phyloP scores from a whole-genome alignment of 345 rosid genomes.

The Lepidium aucheri region DNA sequence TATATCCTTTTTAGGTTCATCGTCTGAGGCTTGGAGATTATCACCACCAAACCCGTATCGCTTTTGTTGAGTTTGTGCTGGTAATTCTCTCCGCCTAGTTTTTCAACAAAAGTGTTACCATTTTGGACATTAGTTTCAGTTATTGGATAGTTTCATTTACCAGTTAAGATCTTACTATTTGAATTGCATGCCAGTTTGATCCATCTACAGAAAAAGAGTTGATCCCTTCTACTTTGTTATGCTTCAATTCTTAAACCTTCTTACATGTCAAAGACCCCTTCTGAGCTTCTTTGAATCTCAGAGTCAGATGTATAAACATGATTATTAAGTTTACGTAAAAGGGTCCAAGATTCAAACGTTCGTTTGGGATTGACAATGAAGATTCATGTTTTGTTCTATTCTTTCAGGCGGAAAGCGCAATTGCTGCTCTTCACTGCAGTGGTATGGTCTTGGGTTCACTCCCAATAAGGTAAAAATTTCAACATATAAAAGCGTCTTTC shows the following conservation, averaged over 20 bases:
- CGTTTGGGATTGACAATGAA: not conserved
- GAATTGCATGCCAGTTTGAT: not conserved
- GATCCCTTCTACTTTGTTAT: not conserved
- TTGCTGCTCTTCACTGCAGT: constrained; percentile 86
- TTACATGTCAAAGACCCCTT: not conserved
- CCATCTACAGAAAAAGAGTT: not conserved
- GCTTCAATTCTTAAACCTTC: not conserved
- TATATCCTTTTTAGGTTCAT: constrained; percentile 45
- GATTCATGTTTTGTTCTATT: not conserved
- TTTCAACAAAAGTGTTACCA: not conserved
- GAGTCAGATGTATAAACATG: not conserved
- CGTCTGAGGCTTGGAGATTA: constrained; percentile 95
- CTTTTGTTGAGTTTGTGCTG: constrained; percentile 85
- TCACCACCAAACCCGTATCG: constrained; percentile 89
- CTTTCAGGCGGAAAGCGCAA: constrained; percentile 92
- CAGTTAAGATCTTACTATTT: not conserved
- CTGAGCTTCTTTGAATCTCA: not conserved
- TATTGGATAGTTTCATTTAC: not conserved
- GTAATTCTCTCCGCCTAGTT: constrained; percentile 24
- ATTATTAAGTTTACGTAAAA: not conserved
- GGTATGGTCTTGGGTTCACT: constrained; percentile 70
- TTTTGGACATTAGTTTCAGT: not conserved
- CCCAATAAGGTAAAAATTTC: constrained; percentile 63
- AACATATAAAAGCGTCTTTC: not conserved
- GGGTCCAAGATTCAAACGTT: not conserved